Conservation (phyloP, 139 green algal genomes). For the Chlamydomonas sp. region DNA sequence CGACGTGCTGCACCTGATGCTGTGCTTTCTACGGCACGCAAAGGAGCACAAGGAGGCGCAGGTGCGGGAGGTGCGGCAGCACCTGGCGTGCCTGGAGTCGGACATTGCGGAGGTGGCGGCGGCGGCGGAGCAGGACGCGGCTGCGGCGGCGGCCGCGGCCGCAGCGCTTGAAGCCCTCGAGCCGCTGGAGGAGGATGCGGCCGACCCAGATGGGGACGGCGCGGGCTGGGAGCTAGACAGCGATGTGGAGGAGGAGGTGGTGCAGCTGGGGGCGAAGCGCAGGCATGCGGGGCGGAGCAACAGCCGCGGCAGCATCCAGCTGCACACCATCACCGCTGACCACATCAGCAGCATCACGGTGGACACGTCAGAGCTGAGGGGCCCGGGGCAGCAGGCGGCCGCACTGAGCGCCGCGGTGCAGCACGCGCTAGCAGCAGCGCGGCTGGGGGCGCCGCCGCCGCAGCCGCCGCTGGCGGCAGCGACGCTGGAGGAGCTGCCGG, state of each 20-base stretch:
- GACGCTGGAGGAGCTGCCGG: background rate
- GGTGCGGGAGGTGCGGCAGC: conserved; percentile 56
- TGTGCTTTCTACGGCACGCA: conserved; percentile 81
- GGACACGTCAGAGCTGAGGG: background rate
- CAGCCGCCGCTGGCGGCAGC: background rate
- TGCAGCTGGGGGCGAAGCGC: background rate
- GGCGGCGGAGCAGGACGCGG: background rate
- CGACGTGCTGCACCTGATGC: conserved; percentile 75
- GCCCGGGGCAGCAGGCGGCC: conserved; percentile 5
- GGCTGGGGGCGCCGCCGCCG: background rate
- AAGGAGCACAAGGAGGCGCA: conserved; percentile 43
- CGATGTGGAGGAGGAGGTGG: background rate
- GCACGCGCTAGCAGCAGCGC: conserved; percentile 27
- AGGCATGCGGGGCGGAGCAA: background rate
- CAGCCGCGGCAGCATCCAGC: conserved; percentile 3
- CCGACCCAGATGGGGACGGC: too few relatives aligned
- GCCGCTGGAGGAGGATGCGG: background rate
- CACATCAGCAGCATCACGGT: conserved; percentile 17
- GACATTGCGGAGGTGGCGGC: conserved; percentile 63
- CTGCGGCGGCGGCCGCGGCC: background rate
- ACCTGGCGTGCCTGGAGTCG: conserved; percentile 68
- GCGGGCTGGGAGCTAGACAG: too few relatives aligned
- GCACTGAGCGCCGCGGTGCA: conserved; percentile 18
- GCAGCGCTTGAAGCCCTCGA: background rate
- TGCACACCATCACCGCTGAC: background rate